Conservation (phyloP, 73 alveolate species). For the Diophrys sp. region DNA sequence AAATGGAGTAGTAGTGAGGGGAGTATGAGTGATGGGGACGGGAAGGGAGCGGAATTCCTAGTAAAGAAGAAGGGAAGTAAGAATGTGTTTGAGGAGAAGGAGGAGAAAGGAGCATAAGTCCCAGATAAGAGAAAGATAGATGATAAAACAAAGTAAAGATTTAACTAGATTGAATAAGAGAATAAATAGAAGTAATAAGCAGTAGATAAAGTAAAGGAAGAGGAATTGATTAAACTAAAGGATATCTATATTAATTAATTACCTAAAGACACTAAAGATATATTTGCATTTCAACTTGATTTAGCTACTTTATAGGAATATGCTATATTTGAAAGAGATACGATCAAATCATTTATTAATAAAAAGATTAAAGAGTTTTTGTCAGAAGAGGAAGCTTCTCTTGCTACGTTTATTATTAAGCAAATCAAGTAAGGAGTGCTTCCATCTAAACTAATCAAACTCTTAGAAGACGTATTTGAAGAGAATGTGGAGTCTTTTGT, state of each 20-base stretch:
- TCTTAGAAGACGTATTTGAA: background rate
- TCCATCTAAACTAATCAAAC: background rate
- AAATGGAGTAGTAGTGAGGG: constrained; percentile 1
- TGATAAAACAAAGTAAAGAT: no score
- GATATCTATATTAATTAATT: no score
- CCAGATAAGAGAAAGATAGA: background rate
- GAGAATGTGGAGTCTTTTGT: background rate
- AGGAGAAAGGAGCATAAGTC: background rate
- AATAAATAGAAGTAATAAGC: background rate
- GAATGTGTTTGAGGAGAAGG: background rate
- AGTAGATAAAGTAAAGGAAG: background rate
- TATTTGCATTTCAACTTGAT: background rate
- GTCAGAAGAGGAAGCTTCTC: background rate
- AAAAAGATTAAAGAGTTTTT: background rate
- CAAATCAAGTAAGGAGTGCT: background rate
- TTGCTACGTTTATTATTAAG: background rate
- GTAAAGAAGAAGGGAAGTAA: background rate
- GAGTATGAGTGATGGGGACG: background rate
- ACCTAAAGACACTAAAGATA: background rate
- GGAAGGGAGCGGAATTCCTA: background rate
- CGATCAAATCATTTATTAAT: background rate
- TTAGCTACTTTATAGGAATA: background rate
- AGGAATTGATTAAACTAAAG: background rate
- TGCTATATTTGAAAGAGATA: background rate
- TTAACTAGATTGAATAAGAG: no score